Evolutionary conservation across 495 filamentous ascomycete genomes (phyloP), one percentile per base, ranked within the genome.

Genomic region (Pyrenopolyporus hunteri): DNA sequence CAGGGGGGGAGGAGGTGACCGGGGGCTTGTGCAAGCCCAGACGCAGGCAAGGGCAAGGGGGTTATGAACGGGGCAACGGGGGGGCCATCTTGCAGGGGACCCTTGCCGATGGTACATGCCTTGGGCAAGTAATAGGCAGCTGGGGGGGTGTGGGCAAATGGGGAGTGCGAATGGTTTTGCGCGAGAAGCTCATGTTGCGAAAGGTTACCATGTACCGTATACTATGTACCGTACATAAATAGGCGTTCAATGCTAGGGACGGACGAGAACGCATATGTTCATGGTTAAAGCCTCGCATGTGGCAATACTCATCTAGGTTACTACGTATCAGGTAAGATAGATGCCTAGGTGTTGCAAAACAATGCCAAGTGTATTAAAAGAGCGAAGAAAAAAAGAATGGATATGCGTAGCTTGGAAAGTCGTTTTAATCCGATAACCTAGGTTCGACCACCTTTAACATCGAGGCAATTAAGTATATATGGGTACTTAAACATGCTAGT

Each of bases 11-110:
- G 13, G 20, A 11, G 37, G 31, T 23, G 56, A 46, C 56, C 37
- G 62, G 56, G 61, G 62, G 61, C 31, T 59, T 44, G 45, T 60
- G 56, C 62, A 59, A 65, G 62, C 62, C 62, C 56, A 65, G 62
- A 60, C 51, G 56, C 62, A 55, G 56, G 48, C 62, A 65, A 59
- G 62, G 62, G 46, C 50, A 59, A 31, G 56, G 62, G 35, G 49
- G 26, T 17, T 36, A 55, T 56, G 56, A 65, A 57, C 55, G 45
- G 49, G 62, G 52, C 37, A 42, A 42, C 37, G 37, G 37, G 37
- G 36, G 37, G 16, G 55, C 33, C 9, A 36, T 14, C 31, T 54
- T 53, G 35, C 48, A 47, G 53, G 62, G 55, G 19, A 16, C 1
- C 61, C 61, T 13, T 59, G 62, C 54, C 20, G 2, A 49, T 14